Percentiles rank a stretch among this genome's conserved stretches.
These are phyloP conservation scores for Basipetospora chlamydospora DNA, from an alignment of 2,329 filamentous ascomycete species.

Conservation along the genomic window DNA sequence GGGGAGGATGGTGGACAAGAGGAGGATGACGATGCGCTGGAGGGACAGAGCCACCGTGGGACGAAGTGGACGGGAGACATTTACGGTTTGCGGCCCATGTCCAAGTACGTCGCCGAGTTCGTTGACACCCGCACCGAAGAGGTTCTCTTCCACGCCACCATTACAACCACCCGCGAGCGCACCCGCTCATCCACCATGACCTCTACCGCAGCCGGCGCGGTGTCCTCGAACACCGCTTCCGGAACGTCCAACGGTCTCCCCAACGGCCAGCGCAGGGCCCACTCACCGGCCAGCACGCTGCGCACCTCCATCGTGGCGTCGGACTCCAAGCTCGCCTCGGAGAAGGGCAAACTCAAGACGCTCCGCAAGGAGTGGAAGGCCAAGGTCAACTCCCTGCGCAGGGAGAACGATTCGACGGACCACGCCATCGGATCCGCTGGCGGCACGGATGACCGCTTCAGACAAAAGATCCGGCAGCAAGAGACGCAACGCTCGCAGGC, in stretches of 20 bases:
- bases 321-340: slow-evolving; percentile 55
- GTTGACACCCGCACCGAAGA: slow-evolving; percentile 51
- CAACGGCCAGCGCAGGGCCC: slow-evolving; percentile 47
- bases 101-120: slow-evolving; percentile 68
- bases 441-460: slow-evolving; percentile 60
- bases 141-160: slow-evolving; percentile 56
- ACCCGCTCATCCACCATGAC: slow-evolving; percentile 12
- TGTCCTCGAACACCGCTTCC: no score
- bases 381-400: slow-evolving; percentile 50
- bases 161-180: slow-evolving; percentile 47
- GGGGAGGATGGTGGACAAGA: not conserved
- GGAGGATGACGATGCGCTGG: slow-evolving; percentile 6
- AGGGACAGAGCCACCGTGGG: slow-evolving; percentile 21
- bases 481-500: slow-evolving; percentile 57
- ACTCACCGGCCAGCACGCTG: slow-evolving; percentile 63
- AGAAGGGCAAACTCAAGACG: slow-evolving; percentile 53
- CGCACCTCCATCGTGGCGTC: slow-evolving; percentile 61
- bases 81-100: slow-evolving; percentile 54
- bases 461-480: slow-evolving; percentile 62
- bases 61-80: slow-evolving; percentile 57
- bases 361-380: slow-evolving; percentile 62
- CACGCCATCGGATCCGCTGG: slow-evolving; percentile 53
- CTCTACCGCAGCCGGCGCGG: no score
- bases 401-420: slow-evolving; percentile 58
- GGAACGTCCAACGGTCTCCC: slow-evolving; percentile 14